Conservation (phyloP, 2,329 filamentous ascomycete genomes). For the Pseudonectria buxi region DNA sequence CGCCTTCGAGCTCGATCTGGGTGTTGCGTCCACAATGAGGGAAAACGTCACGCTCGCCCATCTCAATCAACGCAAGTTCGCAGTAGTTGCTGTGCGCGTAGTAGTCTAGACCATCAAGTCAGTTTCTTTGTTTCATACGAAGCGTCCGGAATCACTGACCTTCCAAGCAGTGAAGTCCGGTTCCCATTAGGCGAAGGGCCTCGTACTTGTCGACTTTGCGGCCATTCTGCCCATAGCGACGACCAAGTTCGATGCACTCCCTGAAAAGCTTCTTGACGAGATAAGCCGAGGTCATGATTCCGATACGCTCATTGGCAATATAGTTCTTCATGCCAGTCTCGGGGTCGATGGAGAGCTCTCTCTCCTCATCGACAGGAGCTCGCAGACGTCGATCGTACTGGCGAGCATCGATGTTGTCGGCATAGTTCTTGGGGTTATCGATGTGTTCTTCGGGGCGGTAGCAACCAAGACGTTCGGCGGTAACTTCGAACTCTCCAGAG, state of each 20-base stretch:
- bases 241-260: constrained; percentile 71
- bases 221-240: constrained; percentile 54
- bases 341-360: constrained; percentile 73
- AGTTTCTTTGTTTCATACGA: constrained; percentile 6
- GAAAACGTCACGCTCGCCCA: constrained; percentile 76
- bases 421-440: constrained; percentile 81
- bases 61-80: constrained; percentile 79
- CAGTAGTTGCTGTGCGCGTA: constrained; percentile 91
- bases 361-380: constrained; percentile 69
- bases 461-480: constrained; percentile 72
- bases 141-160: constrained; percentile 32
- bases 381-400: constrained; percentile 76
- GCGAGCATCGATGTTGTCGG: constrained; percentile 78
- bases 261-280: constrained; percentile 70
- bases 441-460: constrained; percentile 73
- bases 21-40: constrained; percentile 77
- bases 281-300: constrained; percentile 74
- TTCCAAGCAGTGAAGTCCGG: constrained; percentile 83
- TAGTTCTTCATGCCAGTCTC: constrained; percentile 83
- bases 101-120: constrained; percentile 51
- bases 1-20: constrained; percentile 62
- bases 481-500: constrained; percentile 79
- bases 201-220: constrained; percentile 74
- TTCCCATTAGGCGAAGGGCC: constrained; percentile 78
- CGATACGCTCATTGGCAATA: constrained; percentile 74